Base-by-base conservation (phyloP, 148 eudicot genomes). In the Oxyria digyna region DNA sequence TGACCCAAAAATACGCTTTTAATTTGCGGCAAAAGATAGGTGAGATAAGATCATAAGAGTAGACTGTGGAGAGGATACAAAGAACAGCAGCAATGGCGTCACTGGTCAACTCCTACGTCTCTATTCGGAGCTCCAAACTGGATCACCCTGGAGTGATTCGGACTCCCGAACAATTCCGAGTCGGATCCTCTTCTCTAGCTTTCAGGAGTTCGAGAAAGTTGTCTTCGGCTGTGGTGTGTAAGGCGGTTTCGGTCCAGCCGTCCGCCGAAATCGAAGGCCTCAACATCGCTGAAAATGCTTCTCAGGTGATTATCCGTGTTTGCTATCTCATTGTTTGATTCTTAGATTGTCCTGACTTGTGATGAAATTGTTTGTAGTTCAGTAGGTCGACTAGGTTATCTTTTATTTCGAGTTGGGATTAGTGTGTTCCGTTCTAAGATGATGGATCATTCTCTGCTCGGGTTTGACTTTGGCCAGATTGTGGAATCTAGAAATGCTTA, bases 281-380 rank as follows among this genome's bases (percentile, higher is more conserved):
- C 33, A 91, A 91, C 74, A 89, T 91, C 45, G 97, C 96, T 65
- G 91, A 91, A 67, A 89, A 91, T 87, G 96, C 87, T 59, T 79
- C 89, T 77, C 97, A 91, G 96, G 97, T 87, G 69, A 69, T 4
- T 7, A 12, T 43, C 4, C 31, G 38, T 4, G 29, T 59, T 4
- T 6, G 23, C 11, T 9, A 54, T 59, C 38, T 59, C 7, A 45
- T 48, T 31, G 18, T 27, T 18, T 0, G 23, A 21, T 21, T 4
- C 17, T 13, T 6, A 2, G 41, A 38, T 38, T 3, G 0, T 3
- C 41, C 41, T 4, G 41, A 38, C 41, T 3, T 21, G 12, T 8
- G 57, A 50, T 50, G 12, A 55, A 24, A 15, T 21, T 8, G 40
- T 52, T 20, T 69, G 32, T 33, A 69, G 17, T 46, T n/a, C 23